phyloP scores from a whole-genome alignment of 345 rosid genomes.

The Acer saccharum region DNA sequence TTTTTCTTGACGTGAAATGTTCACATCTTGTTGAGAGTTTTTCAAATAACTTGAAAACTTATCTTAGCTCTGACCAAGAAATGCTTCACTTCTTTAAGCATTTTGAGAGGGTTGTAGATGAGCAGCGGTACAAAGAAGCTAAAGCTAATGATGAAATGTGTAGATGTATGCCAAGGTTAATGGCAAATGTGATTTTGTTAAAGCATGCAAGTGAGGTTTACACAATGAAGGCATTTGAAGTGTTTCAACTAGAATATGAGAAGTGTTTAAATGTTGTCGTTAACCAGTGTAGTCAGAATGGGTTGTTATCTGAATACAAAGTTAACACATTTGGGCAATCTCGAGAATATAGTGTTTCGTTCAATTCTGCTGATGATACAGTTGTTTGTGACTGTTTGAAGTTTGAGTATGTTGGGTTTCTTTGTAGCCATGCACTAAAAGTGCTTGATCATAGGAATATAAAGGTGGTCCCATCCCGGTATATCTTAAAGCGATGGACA shows the following conservation, averaged over 20 bases:
- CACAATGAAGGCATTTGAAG: slow-evolving; percentile 33
- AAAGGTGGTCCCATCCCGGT: slow-evolving; percentile 34
- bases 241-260: slow-evolving; percentile 39
- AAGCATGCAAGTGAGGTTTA: slow-evolving; percentile 35
- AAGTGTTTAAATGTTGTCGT: slow-evolving; percentile 30
- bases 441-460: slow-evolving; percentile 40
- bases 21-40: slow-evolving; percentile 34
- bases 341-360: slow-evolving; percentile 27
- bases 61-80: slow-evolving; percentile 26
- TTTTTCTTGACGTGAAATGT: slow-evolving; percentile 24
- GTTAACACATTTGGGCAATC: slow-evolving; percentile 29
- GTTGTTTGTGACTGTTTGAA: slow-evolving; percentile 35
- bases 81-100: slow-evolving; percentile 28
- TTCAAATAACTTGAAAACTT: slow-evolving; percentile 23
- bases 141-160: slow-evolving; percentile 30
- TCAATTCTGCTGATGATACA: slow-evolving; percentile 27
- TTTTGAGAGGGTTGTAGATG: slow-evolving; percentile 33
- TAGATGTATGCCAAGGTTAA: slow-evolving; percentile 31
- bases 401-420: slow-evolving; percentile 41
- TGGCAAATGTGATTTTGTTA: slow-evolving; percentile 33
- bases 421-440: slow-evolving; percentile 38
- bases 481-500: slow-evolving; percentile 45
- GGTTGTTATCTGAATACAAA: slow-evolving; percentile 25
- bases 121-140: slow-evolving; percentile 28
- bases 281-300: slow-evolving; percentile 28